phyloP scores from a whole-genome alignment of 2,329 filamentous ascomycete genomes.

The Colletotrichum falcatum region DNA sequence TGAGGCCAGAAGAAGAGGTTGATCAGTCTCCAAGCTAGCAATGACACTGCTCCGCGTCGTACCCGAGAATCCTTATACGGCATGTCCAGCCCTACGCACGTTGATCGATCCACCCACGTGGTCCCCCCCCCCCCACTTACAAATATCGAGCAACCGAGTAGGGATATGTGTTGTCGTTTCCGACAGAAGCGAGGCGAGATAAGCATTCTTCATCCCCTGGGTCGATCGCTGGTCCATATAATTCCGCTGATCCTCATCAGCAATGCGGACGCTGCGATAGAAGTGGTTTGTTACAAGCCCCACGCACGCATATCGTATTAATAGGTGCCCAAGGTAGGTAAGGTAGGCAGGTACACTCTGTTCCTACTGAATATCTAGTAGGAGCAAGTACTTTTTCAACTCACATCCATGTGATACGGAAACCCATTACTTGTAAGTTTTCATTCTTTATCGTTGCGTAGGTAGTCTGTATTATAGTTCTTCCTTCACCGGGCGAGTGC shows the following conservation, averaged over 20 bases:
- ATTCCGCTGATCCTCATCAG: constrained; percentile 13
- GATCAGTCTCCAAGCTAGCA: background rate
- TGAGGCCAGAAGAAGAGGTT: too few relatives aligned
- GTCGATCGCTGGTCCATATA: background rate
- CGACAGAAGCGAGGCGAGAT: background rate
- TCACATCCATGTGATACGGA: too few relatives aligned
- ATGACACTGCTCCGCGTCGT: background rate
- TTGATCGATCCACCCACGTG: background rate
- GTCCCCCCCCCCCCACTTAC: background rate
- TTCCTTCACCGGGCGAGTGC: background rate
- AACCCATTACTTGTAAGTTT: too few relatives aligned
- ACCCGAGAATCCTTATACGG: background rate
- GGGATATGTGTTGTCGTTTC: background rate
- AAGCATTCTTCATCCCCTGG: background rate
- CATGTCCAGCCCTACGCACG: background rate
- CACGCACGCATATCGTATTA: too few relatives aligned
- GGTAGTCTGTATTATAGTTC: too few relatives aligned
- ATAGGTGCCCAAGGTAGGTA: too few relatives aligned
- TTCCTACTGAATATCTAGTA: too few relatives aligned
- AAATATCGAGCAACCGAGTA: background rate
- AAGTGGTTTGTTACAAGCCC: too few relatives aligned
- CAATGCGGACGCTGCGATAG: background rate
- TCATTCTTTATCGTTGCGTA: background rate
- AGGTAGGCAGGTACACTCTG: too few relatives aligned
- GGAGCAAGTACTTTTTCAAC: too few relatives aligned